Conservation (phyloP, 2,329 filamentous ascomycete species). For the Fusarium hostae region DNA sequence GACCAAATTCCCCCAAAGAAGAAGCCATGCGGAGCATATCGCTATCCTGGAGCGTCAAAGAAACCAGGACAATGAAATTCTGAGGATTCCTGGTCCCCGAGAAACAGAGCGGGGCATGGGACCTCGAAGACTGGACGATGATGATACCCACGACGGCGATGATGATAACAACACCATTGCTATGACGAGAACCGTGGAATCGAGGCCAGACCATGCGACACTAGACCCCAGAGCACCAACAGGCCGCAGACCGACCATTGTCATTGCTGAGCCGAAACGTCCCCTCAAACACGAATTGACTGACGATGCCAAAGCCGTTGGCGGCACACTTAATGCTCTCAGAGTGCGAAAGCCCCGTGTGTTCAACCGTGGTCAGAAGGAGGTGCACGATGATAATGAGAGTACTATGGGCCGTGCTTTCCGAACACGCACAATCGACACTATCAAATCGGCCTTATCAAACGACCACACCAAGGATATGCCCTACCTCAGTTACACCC, state of each 20-base stretch:
- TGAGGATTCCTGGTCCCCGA: constrained; percentile 90
- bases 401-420: constrained; percentile 42
- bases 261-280: constrained; percentile 71
- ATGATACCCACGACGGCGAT: constrained; percentile 51
- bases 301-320: constrained; percentile 57
- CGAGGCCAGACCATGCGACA: constrained; percentile 37
- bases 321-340: constrained; percentile 54
- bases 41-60: constrained; percentile 88
- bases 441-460: constrained; percentile 66
- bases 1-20: constrained; percentile 56
- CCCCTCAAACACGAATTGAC: constrained; percentile 51
- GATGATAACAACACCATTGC: constrained; percentile 50
- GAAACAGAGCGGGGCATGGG: constrained; percentile 87
- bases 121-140: constrained; percentile 65
- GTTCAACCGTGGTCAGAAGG: constrained; percentile 53
- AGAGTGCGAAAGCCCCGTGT: constrained; percentile 57
- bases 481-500: constrained; percentile 94
- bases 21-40: constrained; percentile 80
- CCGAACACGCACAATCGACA: constrained; percentile 65
- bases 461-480: constrained; percentile 69
- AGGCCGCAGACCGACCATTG: constrained; percentile 67
- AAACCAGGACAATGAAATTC: constrained; percentile 76
- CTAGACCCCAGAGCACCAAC: constrained; percentile 40
- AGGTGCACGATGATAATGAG: constrained; percentile 52
- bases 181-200: constrained; percentile 44